Evolutionary conservation across 2,329 filamentous ascomycete species (phyloP).

Genomic region (Zalaria obscura): DNA sequence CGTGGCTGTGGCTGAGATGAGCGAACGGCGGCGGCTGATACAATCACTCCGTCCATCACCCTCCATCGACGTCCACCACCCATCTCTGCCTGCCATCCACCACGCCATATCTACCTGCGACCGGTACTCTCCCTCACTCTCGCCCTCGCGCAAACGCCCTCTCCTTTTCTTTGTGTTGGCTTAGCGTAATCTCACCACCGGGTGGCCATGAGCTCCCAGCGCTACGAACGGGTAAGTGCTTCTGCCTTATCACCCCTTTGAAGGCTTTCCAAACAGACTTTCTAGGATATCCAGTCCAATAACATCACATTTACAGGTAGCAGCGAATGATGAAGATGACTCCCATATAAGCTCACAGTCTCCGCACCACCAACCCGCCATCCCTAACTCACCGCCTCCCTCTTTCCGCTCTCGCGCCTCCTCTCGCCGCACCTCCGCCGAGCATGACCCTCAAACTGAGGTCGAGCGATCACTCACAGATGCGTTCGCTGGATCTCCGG

Average conservation of each 20-base stretch:
- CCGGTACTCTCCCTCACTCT: not conserved
- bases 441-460: conserved; percentile 36
- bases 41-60: conserved; percentile 1
- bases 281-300: conserved; percentile 1
- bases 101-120: not conserved
- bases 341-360: conserved; percentile 14
- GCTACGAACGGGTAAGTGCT: conserved; percentile 32
- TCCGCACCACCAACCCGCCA: conserved; percentile 14
- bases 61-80: conserved; percentile 2
- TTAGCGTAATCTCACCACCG: not conserved
- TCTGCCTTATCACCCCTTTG: conserved; percentile 3
- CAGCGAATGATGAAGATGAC: conserved; percentile 29
- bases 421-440: conserved; percentile 43
- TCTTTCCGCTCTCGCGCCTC: conserved; percentile 81
- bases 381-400: conserved; percentile 43
- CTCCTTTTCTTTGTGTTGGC: no score
- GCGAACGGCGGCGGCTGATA: not conserved
- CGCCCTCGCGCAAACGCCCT: no score
- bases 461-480: conserved; percentile 78
- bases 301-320: conserved; percentile 18
- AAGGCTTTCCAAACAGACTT: conserved; percentile 4
- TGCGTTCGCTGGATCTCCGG: conserved; percentile 58
- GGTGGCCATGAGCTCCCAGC: conserved; percentile 27
- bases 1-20: not conserved
- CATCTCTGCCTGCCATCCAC: not conserved